phyloP scores from a whole-genome alignment of 1,284 basidiomycete genomes.

The Psilocybe mexicana region DNA sequence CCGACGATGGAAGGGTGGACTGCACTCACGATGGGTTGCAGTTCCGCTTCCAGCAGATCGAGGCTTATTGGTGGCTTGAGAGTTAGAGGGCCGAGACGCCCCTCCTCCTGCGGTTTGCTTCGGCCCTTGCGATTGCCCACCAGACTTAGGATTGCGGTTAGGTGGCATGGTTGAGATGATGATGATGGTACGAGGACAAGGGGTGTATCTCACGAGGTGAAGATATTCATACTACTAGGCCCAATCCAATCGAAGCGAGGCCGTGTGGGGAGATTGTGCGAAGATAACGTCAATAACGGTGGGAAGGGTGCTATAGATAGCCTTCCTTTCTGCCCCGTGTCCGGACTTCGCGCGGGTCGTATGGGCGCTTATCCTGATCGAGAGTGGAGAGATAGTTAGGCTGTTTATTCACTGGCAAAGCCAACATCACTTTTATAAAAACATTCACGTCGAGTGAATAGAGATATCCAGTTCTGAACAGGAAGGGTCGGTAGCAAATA shows the following conservation, averaged over 20 bases:
- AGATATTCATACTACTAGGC: neutral
- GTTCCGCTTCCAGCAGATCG: constrained; percentile 9
- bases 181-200: constrained; percentile 7
- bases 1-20: constrained; percentile 12
- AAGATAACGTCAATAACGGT: constrained; percentile 15
- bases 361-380: too few relatives aligned
- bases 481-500: too few relatives aligned
- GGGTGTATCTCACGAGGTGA: constrained; percentile 3
- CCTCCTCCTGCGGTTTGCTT: constrained; percentile 19
- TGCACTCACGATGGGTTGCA: constrained; percentile 17
- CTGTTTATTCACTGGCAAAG: too few relatives aligned
- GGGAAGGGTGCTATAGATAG: constrained; percentile 1
- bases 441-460: too few relatives aligned
- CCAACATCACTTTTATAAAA: too few relatives aligned
- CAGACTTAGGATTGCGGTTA: constrained; percentile 16
- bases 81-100: constrained; percentile 17
- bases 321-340: too few relatives aligned
- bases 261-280: constrained; percentile 13
- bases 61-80: constrained; percentile 19
- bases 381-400: too few relatives aligned
- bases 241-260: neutral
- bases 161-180: constrained; percentile 2
- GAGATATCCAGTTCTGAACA: too few relatives aligned
- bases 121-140: constrained; percentile 18
- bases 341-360: too few relatives aligned